A percentile compares a stretch with the other conserved stretches of the same genome.
Conservation (phyloP, 805 yeast species). For the Wickerhamiella azymoides region DNA sequence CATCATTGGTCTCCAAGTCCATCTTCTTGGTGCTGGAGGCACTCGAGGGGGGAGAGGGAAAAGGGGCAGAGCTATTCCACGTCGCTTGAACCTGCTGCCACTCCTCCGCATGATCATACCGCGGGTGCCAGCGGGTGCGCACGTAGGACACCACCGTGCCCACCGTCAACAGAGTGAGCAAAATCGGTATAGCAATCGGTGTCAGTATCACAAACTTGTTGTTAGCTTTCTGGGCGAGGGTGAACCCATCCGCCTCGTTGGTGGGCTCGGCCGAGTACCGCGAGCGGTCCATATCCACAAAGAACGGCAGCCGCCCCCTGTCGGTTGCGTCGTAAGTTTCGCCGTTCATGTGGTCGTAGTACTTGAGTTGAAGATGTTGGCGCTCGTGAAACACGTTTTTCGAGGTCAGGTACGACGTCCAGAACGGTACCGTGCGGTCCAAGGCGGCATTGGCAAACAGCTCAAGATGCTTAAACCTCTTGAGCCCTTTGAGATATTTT, state of each 20-base stretch:
- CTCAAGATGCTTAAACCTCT: slow-evolving; percentile 40
- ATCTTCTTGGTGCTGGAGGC: too few relatives aligned
- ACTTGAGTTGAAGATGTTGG: slow-evolving; percentile 33
- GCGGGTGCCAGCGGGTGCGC: not conserved
- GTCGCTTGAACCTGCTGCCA: too few relatives aligned
- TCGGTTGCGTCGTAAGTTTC: not conserved
- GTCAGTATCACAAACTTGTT: slow-evolving; percentile 7
- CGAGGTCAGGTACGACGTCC: slow-evolving; percentile 63
- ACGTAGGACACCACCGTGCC: slow-evolving; percentile 4
- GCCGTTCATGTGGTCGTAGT: slow-evolving; percentile 22
- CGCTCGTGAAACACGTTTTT: slow-evolving; percentile 57
- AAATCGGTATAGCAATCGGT: slow-evolving; percentile 12
- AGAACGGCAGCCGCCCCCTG: slow-evolving; percentile 3
- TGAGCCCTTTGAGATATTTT: slow-evolving; percentile 41
- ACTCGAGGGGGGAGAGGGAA: too few relatives aligned
- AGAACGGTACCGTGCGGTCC: slow-evolving; percentile 81
- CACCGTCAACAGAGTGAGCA: slow-evolving; percentile 8
- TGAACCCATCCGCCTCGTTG: not conserved
- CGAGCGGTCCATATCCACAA: slow-evolving; percentile 19
- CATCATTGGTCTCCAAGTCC: not conserved
- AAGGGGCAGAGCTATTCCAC: too few relatives aligned
- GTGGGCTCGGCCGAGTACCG: slow-evolving; percentile 1
- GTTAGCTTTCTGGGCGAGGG: slow-evolving; percentile 1
- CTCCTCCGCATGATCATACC: not conserved
- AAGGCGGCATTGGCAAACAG: slow-evolving; percentile 62